Evolutionary conservation across 352 stramenopile species (phyloP).

Genomic region (Phytophthora lateralis): DNA sequence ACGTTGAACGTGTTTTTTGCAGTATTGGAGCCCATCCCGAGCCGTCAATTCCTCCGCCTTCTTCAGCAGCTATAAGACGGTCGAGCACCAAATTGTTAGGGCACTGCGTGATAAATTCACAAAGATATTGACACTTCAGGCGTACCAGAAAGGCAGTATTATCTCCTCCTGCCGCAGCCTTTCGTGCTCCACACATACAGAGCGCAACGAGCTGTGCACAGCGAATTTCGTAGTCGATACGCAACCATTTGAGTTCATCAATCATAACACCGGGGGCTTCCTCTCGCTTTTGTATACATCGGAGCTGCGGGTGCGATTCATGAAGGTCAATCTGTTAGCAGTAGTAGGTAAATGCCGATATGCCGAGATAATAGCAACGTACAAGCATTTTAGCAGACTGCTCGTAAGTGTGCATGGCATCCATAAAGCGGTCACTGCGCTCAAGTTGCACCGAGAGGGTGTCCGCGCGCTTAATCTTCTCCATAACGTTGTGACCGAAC

Average conservation of each 20-base stretch:
- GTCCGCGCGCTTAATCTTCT: conserved; percentile 68
- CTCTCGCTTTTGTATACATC: conserved; percentile 68
- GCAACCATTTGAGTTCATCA: conserved; percentile 71
- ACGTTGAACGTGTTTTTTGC: conserved; percentile 64
- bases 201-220: conserved; percentile 75
- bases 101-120: background rate
- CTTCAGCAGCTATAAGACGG: conserved; percentile 53
- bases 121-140: background rate
- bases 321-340: background rate
- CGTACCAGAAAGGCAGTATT: conserved; percentile 72
- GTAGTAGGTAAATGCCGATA: background rate
- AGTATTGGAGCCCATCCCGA: conserved; percentile 65
- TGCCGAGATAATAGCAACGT: conserved; percentile 4
- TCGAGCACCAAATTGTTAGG: background rate
- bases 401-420: conserved; percentile 75
- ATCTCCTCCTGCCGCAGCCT: conserved; percentile 42
- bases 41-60: conserved; percentile 69
- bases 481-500: conserved; percentile 60
- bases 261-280: conserved; percentile 49
- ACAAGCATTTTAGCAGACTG: conserved; percentile 78
- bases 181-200: conserved; percentile 67
- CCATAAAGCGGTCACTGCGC: conserved; percentile 61
- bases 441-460: conserved; percentile 67
- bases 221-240: conserved; percentile 77
- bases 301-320: conserved; percentile 34